Conservation (phyloP, 371 early-diverging fungal genomes). For the Mucor velutinosus region DNA sequence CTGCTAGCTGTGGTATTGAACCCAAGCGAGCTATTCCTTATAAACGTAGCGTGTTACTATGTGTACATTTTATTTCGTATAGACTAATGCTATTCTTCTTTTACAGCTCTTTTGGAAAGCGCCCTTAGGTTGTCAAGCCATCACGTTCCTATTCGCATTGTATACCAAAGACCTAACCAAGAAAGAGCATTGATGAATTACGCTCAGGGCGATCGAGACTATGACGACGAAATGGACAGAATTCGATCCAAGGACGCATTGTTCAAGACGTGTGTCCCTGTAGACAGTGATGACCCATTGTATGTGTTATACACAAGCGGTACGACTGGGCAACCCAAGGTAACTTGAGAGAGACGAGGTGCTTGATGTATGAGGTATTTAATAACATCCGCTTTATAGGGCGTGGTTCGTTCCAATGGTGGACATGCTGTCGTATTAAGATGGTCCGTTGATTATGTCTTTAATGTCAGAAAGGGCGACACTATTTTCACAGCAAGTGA, state of each 20-base stretch:
- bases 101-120: slow-evolving; percentile 64
- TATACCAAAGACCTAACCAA: slow-evolving; percentile 63
- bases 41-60: slow-evolving; percentile 45
- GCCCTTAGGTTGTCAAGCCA: slow-evolving; percentile 61
- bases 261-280: slow-evolving; percentile 62
- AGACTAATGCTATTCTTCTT: neutral
- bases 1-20: slow-evolving; percentile 84
- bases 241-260: slow-evolving; percentile 30
- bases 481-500: slow-evolving; percentile 85
- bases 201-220: slow-evolving; percentile 64
- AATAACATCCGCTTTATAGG: slow-evolving; percentile 43
- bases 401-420: slow-evolving; percentile 90
- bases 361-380: neutral
- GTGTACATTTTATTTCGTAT: neutral
- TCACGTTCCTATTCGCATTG: slow-evolving; percentile 55
- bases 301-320: slow-evolving; percentile 96
- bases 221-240: slow-evolving; percentile 55
- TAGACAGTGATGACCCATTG: slow-evolving; percentile 85
- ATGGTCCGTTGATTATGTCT: slow-evolving; percentile 81
- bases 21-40: slow-evolving; percentile 65
- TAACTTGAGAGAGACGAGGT: slow-evolving; percentile 2
- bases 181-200: slow-evolving; percentile 48
- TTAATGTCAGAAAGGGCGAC: slow-evolving; percentile 74
- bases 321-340: slow-evolving; percentile 82
- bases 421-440: slow-evolving; percentile 85